Evolutionary conservation across 2,329 filamentous ascomycete species (phyloP).

Genomic region (Diaporthe ampelina): DNA sequence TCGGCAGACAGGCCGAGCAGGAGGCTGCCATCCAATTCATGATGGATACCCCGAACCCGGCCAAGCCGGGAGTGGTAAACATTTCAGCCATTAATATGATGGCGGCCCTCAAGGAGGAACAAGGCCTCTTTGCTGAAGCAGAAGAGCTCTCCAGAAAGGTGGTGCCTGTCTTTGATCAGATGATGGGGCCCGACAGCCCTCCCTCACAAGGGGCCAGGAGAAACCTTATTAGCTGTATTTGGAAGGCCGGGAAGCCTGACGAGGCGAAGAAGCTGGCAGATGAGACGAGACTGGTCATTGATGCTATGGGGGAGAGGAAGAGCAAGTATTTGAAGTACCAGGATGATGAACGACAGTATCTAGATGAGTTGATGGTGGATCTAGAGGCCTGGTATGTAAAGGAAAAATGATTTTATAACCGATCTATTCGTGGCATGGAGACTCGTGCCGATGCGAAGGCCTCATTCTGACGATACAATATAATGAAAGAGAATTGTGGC

Average conservation of each 20-base stretch:
- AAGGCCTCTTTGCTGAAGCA: neutral
- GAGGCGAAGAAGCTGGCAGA: conserved; percentile 4
- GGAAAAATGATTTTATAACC: neutral
- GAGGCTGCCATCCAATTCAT: conserved; percentile 18
- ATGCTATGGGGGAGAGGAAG: conserved; percentile 10
- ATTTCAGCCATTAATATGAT: conserved; percentile 24
- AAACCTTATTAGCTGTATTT: conserved; percentile 16
- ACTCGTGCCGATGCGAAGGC: too few relatives aligned
- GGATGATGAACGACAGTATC: conserved; percentile 15
- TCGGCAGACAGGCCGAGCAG: conserved; percentile 14
- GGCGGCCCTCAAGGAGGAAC: conserved; percentile 16
- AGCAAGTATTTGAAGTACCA: conserved; percentile 27
- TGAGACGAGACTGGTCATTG: conserved; percentile 26
- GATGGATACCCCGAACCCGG: conserved; percentile 26
- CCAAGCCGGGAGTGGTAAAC: conserved; percentile 15
- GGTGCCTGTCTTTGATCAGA: conserved; percentile 7
- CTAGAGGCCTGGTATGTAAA: neutral
- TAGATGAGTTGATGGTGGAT: conserved; percentile 10
- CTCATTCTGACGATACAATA: neutral
- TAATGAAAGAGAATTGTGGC: neutral
- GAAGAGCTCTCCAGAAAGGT: conserved; percentile 18
- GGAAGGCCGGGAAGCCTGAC: conserved; percentile 20
- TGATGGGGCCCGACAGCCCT: conserved; percentile 20
- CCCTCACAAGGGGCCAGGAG: conserved; percentile 19
- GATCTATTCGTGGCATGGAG: too few relatives aligned